A percentile compares a stretch with the other conserved stretches of the same genome.
These are phyloP conservation scores for Aureobasidium melanogenum DNA, from an alignment of 2,329 filamentous ascomycete species.

Conservation along the genomic window DNA sequence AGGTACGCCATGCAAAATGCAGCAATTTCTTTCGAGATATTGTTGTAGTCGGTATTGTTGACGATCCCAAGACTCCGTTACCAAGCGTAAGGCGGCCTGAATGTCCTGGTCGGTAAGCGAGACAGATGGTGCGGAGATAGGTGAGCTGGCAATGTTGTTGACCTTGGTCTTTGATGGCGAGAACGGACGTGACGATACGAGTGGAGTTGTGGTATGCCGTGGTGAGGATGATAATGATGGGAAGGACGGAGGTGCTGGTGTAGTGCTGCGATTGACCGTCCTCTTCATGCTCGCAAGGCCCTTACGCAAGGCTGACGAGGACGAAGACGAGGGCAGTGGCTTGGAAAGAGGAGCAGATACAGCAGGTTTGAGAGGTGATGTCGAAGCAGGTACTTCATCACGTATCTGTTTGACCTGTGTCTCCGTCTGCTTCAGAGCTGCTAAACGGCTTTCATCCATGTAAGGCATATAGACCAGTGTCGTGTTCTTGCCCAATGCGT, in stretches of 20 bases:
- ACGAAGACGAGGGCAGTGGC: background rate
- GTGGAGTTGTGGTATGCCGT: slow-evolving; percentile 12
- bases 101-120: slow-evolving; percentile 40
- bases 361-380: slow-evolving; percentile 15
- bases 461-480: slow-evolving; percentile 53
- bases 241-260: slow-evolving; percentile 24
- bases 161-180: slow-evolving; percentile 17
- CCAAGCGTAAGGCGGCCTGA: slow-evolving; percentile 37
- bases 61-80: slow-evolving; percentile 42
- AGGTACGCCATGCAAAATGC: slow-evolving; percentile 35
- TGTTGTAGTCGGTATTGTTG: slow-evolving; percentile 39
- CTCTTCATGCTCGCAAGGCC: slow-evolving; percentile 25
- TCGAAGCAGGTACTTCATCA: slow-evolving; percentile 24
- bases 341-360: slow-evolving; percentile 12
- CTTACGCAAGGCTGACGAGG: slow-evolving; percentile 17
- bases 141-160: slow-evolving; percentile 14
- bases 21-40: slow-evolving; percentile 39
- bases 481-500: slow-evolving; percentile 57
- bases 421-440: slow-evolving; percentile 52
- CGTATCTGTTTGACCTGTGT: slow-evolving; percentile 47
- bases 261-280: slow-evolving; percentile 21
- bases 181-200: slow-evolving; percentile 18
- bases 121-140: slow-evolving; percentile 18
- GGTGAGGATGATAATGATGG: slow-evolving; percentile 12
- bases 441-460: slow-evolving; percentile 53